Conservation (phyloP, 768 basidiomycete genomes). For the Leucosporidium scottii region DNA sequence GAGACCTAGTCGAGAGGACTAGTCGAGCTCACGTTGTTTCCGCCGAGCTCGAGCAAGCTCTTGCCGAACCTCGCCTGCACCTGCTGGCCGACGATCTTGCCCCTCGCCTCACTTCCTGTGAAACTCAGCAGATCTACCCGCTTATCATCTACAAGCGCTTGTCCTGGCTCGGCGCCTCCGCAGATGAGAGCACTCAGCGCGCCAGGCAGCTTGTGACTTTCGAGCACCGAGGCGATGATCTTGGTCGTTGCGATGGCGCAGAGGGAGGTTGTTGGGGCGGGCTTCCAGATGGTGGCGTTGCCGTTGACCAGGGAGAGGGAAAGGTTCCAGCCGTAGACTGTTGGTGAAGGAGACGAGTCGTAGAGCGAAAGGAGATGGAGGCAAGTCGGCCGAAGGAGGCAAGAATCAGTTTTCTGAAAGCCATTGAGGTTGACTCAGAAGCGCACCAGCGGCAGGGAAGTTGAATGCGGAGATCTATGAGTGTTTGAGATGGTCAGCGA, state of each 20-base stretch:
- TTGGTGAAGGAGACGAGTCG: not conserved
- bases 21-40: conserved; percentile 71
- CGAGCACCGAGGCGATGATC: conserved; percentile 72
- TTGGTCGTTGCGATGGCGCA: conserved; percentile 59
- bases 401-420: too few species aligned
- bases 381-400: too few species aligned
- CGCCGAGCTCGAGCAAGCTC: conserved; percentile 76
- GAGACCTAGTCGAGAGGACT: not conserved
- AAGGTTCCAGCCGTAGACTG: conserved; percentile 61
- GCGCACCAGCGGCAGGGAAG: conserved; percentile 75
- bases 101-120: conserved; percentile 85
- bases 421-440: too few species aligned
- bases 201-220: conserved; percentile 73
- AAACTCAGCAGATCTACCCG: conserved; percentile 86
- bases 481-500: not conserved
- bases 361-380: not conserved
- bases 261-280: conserved; percentile 71
- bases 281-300: conserved; percentile 94
- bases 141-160: conserved; percentile 63
- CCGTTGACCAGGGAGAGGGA: conserved; percentile 80
- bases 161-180: conserved; percentile 74
- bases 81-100: conserved; percentile 74
- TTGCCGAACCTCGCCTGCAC: conserved; percentile 87
- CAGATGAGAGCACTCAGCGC: conserved; percentile 75
- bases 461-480: conserved; percentile 74